Conservation (phyloP, 345 rosid species). For the Microthlaspi erraticum region DNA sequence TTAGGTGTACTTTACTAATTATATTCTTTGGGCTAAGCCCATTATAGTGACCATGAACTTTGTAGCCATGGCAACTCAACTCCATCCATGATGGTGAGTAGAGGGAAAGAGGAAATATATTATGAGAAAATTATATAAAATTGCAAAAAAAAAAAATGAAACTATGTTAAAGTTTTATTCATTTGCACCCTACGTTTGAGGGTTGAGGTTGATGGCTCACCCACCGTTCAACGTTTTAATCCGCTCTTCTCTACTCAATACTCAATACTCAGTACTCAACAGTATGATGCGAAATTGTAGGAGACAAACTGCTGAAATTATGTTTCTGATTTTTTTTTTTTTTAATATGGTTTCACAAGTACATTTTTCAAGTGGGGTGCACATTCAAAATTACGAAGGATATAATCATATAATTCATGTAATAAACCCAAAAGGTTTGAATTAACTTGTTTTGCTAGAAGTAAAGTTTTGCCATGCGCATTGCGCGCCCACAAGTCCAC, state of each 20-base stretch:
- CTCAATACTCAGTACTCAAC: not conserved
- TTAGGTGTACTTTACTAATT: not conserved
- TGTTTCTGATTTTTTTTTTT: not conserved
- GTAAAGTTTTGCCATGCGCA: slow-evolving; percentile 10
- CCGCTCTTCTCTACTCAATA: not conserved
- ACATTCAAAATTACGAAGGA: not conserved
- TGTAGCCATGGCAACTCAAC: not conserved
- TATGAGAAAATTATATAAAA: too few relatives aligned
- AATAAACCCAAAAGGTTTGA: not conserved
- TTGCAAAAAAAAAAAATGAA: too few relatives aligned
- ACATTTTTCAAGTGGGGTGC: not conserved
- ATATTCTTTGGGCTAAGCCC: not conserved
- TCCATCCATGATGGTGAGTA: not conserved
- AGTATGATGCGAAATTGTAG: not conserved
- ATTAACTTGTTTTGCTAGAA: not conserved
- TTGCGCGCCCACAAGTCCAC: not conserved
- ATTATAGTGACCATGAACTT: not conserved
- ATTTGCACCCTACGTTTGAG: not conserved
- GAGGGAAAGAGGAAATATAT: not conserved
- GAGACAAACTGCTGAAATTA: not conserved
- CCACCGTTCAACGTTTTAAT: not conserved
- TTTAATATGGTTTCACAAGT: not conserved
- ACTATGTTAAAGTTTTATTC: too few relatives aligned
- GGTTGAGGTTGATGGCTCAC: not conserved
- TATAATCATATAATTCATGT: too few relatives aligned